Evolutionary conservation across 805 yeast species (phyloP).

Genomic region (Yueomyces sinensis): DNA sequence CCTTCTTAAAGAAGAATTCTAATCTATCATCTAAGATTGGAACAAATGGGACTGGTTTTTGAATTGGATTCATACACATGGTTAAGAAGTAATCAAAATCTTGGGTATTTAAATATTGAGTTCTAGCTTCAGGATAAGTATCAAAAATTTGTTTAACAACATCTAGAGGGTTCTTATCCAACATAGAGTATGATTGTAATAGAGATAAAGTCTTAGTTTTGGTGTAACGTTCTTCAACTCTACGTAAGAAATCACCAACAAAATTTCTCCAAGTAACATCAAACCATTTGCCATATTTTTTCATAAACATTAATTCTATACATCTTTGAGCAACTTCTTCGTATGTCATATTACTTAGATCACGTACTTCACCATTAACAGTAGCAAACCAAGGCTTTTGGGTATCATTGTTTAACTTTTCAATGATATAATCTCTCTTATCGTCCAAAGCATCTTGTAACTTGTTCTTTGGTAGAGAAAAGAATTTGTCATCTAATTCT

Average conservation of each 20-base stretch:
- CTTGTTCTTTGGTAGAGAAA: conserved; percentile 81
- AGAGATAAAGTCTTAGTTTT: conserved; percentile 44
- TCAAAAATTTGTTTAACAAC: conserved; percentile 47
- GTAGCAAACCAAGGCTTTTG: conserved; percentile 98
- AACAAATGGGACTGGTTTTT: conserved; percentile 96
- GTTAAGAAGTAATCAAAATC: conserved; percentile 88
- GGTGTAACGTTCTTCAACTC: conserved; percentile 95
- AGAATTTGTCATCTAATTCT: conserved; percentile 89
- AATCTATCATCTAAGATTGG: conserved; percentile 91
- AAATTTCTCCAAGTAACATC: conserved; percentile 78
- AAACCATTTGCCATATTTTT: conserved; percentile 72
- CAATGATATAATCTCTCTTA: conserved; percentile 78
- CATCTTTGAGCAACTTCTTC: conserved; percentile 78
- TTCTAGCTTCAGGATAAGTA: conserved; percentile 60
- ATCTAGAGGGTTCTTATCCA: conserved; percentile 46
- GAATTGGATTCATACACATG: conserved; percentile 68
- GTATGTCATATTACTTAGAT: conserved; percentile 91
- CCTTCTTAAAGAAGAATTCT: conserved; percentile 95
- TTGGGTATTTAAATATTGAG: conserved; percentile 84
- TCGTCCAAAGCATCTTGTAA: conserved; percentile 66
- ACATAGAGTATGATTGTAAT: conserved; percentile 57
- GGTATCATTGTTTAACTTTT: conserved; percentile 80
- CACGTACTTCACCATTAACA: conserved; percentile 60
- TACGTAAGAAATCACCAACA: conserved; percentile 73
- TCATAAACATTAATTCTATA: conserved; percentile 78